A percentile compares a stretch with the other conserved stretches of the same genome.
phyloP scores from a whole-genome alignment of 1,284 basidiomycete species.

The Tilletia walkeri region DNA sequence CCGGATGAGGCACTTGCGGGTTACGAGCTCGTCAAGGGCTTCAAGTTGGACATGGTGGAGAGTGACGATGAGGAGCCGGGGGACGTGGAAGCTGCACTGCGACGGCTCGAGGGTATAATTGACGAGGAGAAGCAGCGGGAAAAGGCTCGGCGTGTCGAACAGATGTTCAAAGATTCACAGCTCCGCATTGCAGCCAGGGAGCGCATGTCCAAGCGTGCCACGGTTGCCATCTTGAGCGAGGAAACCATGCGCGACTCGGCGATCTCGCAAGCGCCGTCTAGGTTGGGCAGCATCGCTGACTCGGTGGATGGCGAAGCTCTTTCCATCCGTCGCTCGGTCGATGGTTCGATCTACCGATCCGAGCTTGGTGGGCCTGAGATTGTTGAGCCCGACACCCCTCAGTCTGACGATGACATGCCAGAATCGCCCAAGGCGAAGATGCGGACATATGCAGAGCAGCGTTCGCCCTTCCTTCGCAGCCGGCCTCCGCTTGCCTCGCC shows the following conservation, averaged over 20 bases:
- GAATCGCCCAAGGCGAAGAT: constrained; percentile 4
- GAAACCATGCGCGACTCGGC: constrained; percentile 37
- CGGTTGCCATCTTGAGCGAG: constrained; percentile 3
- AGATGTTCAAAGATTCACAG: constrained; percentile 30
- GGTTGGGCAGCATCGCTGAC: constrained; percentile 9
- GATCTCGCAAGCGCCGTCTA: constrained; percentile 38
- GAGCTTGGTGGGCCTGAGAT: background rate
- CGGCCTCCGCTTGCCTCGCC: background rate
- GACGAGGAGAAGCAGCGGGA: constrained; percentile 45
- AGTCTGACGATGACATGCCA: background rate
- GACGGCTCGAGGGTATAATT: constrained; percentile 47
- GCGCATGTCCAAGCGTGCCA: background rate
- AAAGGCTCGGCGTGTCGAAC: constrained; percentile 38
- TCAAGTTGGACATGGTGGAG: constrained; percentile 35
- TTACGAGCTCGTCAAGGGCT: constrained; percentile 50
- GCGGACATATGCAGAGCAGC: constrained; percentile 10
- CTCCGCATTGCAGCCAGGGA: constrained; percentile 16
- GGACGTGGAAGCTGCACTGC: constrained; percentile 47
- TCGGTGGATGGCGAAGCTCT: background rate
- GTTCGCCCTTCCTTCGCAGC: constrained; percentile 11
- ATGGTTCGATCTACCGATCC: background rate
- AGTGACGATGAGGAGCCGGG: constrained; percentile 44
- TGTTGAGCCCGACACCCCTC: background rate
- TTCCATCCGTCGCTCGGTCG: background rate
- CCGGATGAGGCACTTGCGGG: constrained; percentile 47